phyloP scores from a whole-genome alignment of 1,139 yeast genomes.

The Komagataea norvegica region DNA sequence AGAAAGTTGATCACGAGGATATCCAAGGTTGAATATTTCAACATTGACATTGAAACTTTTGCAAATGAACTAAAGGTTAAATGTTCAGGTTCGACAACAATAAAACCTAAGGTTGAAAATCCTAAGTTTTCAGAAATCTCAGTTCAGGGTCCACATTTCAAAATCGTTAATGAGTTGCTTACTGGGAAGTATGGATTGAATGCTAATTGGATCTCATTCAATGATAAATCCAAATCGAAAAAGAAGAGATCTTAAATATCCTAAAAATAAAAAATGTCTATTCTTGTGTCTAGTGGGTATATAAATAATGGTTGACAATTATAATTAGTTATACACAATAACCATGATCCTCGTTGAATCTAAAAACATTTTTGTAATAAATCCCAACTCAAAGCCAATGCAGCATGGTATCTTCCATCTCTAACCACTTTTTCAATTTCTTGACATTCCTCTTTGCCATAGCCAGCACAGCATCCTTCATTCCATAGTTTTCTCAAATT shows the following conservation, averaged over 20 bases:
- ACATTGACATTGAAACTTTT: slow-evolving; percentile 58
- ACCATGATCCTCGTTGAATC: too few species aligned
- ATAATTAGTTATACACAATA: too few species aligned
- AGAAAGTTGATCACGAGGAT: slow-evolving; percentile 75
- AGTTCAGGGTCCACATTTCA: slow-evolving; percentile 89
- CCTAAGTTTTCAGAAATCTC: slow-evolving; percentile 63
- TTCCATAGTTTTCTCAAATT: neutral
- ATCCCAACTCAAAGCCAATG: too few species aligned
- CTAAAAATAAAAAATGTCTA: too few species aligned
- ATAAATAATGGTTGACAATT: too few species aligned
- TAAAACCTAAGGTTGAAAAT: slow-evolving; percentile 49
- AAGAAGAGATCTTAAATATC: slow-evolving; percentile 43
- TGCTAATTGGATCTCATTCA: slow-evolving; percentile 57
- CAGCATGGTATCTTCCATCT: too few species aligned
- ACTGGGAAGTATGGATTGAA: slow-evolving; percentile 63
- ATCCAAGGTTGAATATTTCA: slow-evolving; percentile 62
- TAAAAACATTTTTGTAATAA: too few species aligned
- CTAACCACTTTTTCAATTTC: too few species aligned
- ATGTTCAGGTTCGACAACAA: slow-evolving; percentile 87
- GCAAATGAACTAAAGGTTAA: slow-evolving; percentile 67
- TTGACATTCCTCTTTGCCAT: too few species aligned
- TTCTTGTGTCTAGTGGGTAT: too few species aligned
- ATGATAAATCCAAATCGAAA: slow-evolving; percentile 58
- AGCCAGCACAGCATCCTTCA: neutral
- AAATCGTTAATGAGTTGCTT: slow-evolving; percentile 52